phyloP scores from a whole-genome alignment of 331 rosid genomes.

The Acacia concinna region DNA sequence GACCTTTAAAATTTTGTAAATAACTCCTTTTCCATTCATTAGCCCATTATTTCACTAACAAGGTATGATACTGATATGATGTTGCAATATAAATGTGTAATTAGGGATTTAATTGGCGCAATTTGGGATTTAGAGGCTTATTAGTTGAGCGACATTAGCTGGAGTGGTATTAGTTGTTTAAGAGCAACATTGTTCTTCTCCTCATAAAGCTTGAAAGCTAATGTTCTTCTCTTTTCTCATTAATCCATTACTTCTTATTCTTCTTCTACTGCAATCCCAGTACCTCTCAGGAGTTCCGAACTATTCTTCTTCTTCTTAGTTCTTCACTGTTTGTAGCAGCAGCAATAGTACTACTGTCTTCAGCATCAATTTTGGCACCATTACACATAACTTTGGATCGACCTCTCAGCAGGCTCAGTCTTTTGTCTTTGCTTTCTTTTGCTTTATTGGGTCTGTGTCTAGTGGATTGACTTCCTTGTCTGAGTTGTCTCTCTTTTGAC shows the following conservation, averaged over 20 bases:
- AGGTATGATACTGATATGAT: no score
- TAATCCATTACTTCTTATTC: conserved; percentile 72
- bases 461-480: conserved; percentile 42
- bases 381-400: conserved; percentile 53
- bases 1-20: neutral
- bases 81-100: no score
- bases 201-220: conserved; percentile 93
- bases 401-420: conserved; percentile 32
- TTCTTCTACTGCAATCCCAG: conserved; percentile 22
- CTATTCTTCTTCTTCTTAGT: conserved; percentile 25
- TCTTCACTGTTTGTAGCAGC: conserved; percentile 19
- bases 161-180: no score
- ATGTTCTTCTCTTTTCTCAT: conserved; percentile 80
- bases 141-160: no score
- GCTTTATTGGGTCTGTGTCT: conserved; percentile 49
- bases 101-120: no score
- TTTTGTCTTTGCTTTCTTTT: conserved; percentile 45
- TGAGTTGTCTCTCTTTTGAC: conserved; percentile 44
- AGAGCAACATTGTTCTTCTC: conserved; percentile 67
- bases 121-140: no score
- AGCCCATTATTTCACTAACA: neutral
- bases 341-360: no score
- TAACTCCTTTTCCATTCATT: neutral
- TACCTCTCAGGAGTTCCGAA: conserved; percentile 37
- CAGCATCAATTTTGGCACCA: neutral